Percentiles rank a stretch among this genome's conserved stretches.
Evolutionary conservation across 352 stramenopile genomes (phyloP).

Genomic region (Phytophthora tentaculata): DNA sequence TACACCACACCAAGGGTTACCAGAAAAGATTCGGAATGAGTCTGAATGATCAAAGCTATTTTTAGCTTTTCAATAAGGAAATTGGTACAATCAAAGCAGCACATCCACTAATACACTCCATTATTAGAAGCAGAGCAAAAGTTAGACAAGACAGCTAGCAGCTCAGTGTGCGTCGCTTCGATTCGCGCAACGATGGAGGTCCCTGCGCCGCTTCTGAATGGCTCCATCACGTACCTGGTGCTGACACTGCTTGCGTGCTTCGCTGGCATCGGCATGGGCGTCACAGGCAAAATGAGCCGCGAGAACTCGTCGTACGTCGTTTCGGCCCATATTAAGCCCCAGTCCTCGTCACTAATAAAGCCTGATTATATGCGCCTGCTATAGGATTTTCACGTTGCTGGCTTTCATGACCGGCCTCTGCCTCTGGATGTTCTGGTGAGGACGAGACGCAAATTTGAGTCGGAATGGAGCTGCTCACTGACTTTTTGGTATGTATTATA

Average conservation of each 20-base stretch:
- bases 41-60: slow-evolving; percentile 17
- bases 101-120: slow-evolving; percentile 20
- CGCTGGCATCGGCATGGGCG: slow-evolving; percentile 73
- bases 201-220: slow-evolving; percentile 77
- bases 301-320: slow-evolving; percentile 81
- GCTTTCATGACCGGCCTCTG: slow-evolving; percentile 85
- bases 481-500: slow-evolving; percentile 29
- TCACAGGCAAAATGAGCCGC: slow-evolving; percentile 85
- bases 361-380: slow-evolving; percentile 3
- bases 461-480: slow-evolving; percentile 1
- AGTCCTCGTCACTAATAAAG: slow-evolving; percentile 2
- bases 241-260: slow-evolving; percentile 85
- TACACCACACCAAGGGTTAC: not conserved
- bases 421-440: slow-evolving; percentile 91
- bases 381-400: slow-evolving; percentile 82
- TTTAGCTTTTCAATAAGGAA: not conserved
- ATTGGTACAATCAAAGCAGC: slow-evolving; percentile 4
- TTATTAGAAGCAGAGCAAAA: slow-evolving; percentile 13
- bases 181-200: slow-evolving; percentile 68
- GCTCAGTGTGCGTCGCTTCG: slow-evolving; percentile 26
- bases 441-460: not conserved
- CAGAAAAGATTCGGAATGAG: slow-evolving; percentile 31
- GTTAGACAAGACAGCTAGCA: slow-evolving; percentile 22
- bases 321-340: not conserved
- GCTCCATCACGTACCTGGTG: slow-evolving; percentile 89